Base-by-base conservation (phyloP, 2,329 filamentous ascomycete genomes). In the Xylariaceae sp. region DNA sequence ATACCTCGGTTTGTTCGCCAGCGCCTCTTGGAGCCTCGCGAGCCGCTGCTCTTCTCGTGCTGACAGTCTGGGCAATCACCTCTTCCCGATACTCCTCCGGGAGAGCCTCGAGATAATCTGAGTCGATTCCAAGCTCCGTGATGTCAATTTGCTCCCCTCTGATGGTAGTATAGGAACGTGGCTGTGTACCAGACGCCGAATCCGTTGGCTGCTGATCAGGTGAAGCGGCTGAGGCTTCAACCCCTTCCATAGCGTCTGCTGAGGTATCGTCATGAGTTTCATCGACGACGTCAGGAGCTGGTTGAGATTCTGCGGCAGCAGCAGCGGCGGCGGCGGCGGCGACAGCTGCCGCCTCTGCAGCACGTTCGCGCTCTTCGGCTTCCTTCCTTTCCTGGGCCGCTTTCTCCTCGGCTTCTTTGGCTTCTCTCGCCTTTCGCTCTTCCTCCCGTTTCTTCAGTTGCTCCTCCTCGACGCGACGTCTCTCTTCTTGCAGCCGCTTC, bases 71-170 rank as follows among this genome's bases (percentile, higher is more conserved):
- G 60, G 94, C 88, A 49, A 98, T 86, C 34, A 98, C 92, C 59
- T 98, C 92, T 61, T 97, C 90, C 31, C 92, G 78, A 57, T 97
- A 81, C 45, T 98, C 94, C 53, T 98, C 92, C 0, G 92, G 92
- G n/a, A 98, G 69, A n/a, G 90, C 94, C 43, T 92, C 87, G 5
- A 98, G 77, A 62, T 96, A 98, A 40, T 94, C 89, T 12, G 85
- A 78, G 58, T 98, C 92, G 52, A 98, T 97, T 34, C 90, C 89
- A 46, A 98, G 74, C 44, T 87, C 86, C 0, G 92, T 98, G 34
- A 98, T 92, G 60, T 98, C 92, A 37, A 94, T 78, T 54, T 92
- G 81, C 47, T 85, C 84, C 17, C 89, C 90, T 44, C 89, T 74
- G 38, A 98, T 88, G 2, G 77, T 89, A 12, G 87, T 94, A 53